A percentile compares a stretch with the other conserved stretches of the same genome.
These are phyloP conservation scores for Lentinula sp. DNA, from an alignment of 768 basidiomycete species.

Conservation along the genomic window DNA sequence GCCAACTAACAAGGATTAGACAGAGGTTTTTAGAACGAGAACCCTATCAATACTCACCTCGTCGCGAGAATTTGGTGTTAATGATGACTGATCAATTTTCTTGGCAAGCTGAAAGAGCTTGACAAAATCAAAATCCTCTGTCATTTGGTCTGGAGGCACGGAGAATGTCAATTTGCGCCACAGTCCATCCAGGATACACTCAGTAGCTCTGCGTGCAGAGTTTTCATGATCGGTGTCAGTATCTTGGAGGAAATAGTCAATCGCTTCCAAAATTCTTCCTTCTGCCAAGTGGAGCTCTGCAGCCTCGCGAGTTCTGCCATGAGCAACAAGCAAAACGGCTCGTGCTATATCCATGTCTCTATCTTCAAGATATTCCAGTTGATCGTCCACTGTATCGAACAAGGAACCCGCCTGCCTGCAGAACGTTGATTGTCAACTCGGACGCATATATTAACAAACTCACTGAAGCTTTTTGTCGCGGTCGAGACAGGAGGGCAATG, in stretches of 20 bases:
- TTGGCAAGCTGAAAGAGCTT: conserved; percentile 21
- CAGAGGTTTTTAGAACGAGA: neutral
- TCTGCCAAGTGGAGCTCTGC: conserved; percentile 45
- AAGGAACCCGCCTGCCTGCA: conserved; percentile 40
- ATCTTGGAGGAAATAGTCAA: conserved; percentile 36
- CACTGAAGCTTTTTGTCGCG: conserved; percentile 20
- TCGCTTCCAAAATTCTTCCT: conserved; percentile 41
- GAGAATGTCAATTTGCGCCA: conserved; percentile 44
- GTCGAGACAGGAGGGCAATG: neutral
- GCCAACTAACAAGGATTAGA: conserved; percentile 9
- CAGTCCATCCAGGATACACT: conserved; percentile 34
- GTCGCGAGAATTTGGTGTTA: neutral
- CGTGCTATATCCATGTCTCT: conserved; percentile 45
- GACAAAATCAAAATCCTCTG: conserved; percentile 7
- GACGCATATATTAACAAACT: conserved; percentile 4
- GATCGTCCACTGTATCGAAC: conserved; percentile 46
- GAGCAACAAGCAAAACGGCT: conserved; percentile 34
- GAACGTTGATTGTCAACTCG: neutral
- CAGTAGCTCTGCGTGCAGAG: conserved; percentile 26
- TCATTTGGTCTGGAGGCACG: conserved; percentile 8
- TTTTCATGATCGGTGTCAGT: conserved; percentile 8
- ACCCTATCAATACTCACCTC: neutral
- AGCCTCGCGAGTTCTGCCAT: conserved; percentile 40
- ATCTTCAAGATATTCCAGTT: conserved; percentile 51
- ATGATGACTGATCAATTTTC: conserved; percentile 7